Percentiles rank a stretch among this genome's conserved stretches.
phyloP scores from a whole-genome alignment of 139 green algal genomes.

The Closterium sp. region DNA sequence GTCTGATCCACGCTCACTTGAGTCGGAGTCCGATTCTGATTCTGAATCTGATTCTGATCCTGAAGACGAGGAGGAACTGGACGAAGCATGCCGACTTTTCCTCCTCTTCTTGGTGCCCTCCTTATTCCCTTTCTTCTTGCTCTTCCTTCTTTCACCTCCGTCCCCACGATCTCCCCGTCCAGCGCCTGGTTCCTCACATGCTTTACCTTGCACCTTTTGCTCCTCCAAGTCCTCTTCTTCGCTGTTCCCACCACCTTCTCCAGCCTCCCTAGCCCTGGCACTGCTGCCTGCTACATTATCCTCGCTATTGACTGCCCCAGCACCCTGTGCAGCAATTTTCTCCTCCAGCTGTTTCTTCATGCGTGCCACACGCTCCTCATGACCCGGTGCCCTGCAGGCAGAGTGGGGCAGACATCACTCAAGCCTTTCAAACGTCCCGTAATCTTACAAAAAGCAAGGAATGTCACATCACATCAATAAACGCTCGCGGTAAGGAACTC shows the following conservation, averaged over 20 bases:
- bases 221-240: conserved; percentile 16
- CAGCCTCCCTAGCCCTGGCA: background rate
- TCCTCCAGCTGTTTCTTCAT: background rate
- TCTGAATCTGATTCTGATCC: background rate
- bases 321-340: background rate
- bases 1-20: background rate
- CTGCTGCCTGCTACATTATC: conserved; percentile 6
- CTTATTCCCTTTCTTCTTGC: background rate
- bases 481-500: background rate
- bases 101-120: conserved; percentile 1
- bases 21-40: background rate
- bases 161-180: background rate
- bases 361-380: conserved; percentile 7
- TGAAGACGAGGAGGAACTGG: background rate
- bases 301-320: background rate
- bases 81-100: background rate
- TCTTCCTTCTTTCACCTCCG: background rate
- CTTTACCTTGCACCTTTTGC: background rate
- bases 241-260: conserved; percentile 2
- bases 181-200: background rate
- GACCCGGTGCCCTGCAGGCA: background rate
- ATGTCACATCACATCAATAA: background rate
- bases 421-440: background rate
- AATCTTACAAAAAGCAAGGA: background rate
- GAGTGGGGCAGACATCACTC: background rate